A percentile compares a stretch with the other conserved stretches of the same genome.
phyloP scores from a whole-genome alignment of 257 asterid genomes.

The Lycium ferocissimum region DNA sequence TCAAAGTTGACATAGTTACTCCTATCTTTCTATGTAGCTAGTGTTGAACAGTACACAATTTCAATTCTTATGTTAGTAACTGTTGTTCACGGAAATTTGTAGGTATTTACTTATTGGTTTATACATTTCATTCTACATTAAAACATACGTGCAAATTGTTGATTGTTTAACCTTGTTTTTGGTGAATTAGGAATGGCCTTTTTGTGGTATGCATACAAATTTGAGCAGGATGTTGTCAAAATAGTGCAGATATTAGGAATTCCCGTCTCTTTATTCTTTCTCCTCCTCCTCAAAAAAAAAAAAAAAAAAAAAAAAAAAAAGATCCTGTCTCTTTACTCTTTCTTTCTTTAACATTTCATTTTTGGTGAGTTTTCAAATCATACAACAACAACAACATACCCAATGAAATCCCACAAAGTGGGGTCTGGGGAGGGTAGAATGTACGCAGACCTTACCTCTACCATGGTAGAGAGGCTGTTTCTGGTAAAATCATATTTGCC shows the following conservation, averaged over 20 bases:
- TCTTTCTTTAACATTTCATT: background rate
- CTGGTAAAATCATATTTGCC: background rate
- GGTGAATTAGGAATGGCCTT: background rate
- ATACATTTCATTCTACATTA: slow-evolving; percentile 7
- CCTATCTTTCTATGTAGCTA: background rate
- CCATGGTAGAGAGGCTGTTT: no score
- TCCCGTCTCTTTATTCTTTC: background rate
- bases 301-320: no score
- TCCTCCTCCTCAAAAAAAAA: background rate
- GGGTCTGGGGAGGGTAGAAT: no score
- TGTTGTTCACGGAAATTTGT: background rate
- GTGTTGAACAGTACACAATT: slow-evolving; percentile 5
- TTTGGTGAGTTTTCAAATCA: background rate
- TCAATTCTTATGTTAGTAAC: background rate
- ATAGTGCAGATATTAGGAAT: background rate
- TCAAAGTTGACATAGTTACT: slow-evolving; percentile 10
- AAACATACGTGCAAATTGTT: background rate
- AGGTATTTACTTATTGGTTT: background rate
- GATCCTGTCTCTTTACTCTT: background rate
- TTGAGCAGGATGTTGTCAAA: slow-evolving; percentile 18
- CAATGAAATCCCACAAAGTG: no score
- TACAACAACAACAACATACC: no score
- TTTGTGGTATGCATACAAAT: background rate
- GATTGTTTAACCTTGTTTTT: slow-evolving; percentile 18
- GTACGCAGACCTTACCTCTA: no score